These are phyloP conservation scores for Claviceps capensis DNA, from an alignment of 2,329 filamentous ascomycete genomes.

Conservation along the genomic window DNA sequence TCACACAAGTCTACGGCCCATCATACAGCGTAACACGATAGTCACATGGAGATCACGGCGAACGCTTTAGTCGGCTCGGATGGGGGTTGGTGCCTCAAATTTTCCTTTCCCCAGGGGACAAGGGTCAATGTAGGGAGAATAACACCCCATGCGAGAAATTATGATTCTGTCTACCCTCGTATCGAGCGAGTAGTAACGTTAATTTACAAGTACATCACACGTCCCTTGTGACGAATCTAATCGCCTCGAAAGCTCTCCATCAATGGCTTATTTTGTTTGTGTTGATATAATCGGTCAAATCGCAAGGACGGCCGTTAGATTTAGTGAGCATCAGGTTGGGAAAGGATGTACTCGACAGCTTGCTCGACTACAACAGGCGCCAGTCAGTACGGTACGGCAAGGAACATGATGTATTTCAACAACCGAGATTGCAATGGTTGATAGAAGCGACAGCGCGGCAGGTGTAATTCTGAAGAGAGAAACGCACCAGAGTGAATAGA, in stretches of 20 bases:
- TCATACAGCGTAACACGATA: too few species aligned
- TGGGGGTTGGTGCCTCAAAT: too few species aligned
- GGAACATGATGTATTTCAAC: neutral
- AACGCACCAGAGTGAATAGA: conserved; percentile 80
- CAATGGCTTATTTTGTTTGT: neutral
- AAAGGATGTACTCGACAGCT: conserved; percentile 86
- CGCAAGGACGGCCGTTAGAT: neutral
- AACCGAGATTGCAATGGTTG: neutral
- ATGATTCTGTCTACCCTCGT: neutral
- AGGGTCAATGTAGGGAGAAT: neutral
- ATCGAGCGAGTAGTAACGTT: neutral
- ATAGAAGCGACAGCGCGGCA: neutral
- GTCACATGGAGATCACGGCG: too few species aligned
- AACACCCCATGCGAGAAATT: neutral
- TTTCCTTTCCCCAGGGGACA: neutral
- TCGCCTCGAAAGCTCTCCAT: neutral
- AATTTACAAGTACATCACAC: conserved; percentile 3
- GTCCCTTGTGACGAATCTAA: neutral
- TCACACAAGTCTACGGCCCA: too few species aligned
- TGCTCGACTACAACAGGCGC: conserved; percentile 61
- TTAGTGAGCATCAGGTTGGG: conserved; percentile 79
- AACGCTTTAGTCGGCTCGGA: too few species aligned
- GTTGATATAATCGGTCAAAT: neutral
- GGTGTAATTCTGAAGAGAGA: too few species aligned
- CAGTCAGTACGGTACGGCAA: neutral